Conservation (phyloP, 805 yeast genomes). For the Ogataea ramenticola region DNA sequence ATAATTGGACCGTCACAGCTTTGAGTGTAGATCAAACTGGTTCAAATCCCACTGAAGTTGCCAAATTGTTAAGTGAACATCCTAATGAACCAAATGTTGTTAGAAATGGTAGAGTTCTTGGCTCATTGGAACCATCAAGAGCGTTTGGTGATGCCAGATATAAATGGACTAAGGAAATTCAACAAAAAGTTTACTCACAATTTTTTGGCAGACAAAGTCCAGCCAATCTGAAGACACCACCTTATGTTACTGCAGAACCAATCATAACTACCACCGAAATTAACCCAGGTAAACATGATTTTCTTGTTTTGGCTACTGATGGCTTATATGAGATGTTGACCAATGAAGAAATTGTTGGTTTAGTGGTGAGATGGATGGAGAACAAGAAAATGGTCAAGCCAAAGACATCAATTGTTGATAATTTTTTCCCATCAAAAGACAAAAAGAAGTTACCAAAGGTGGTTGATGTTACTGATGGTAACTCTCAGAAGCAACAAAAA, state of each 20-base stretch:
- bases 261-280: conserved; percentile 78
- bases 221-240: conserved; percentile 74
- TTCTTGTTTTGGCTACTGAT: conserved; percentile 88
- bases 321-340: conserved; percentile 89
- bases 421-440: conserved; percentile 25
- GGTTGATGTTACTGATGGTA: conserved; percentile 50
- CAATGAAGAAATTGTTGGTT: conserved; percentile 86
- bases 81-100: conserved; percentile 85
- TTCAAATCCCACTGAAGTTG: conserved; percentile 79
- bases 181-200: conserved; percentile 62
- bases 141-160: conserved; percentile 97
- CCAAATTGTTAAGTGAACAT: conserved; percentile 76
- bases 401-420: conserved; percentile 37
- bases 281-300: conserved; percentile 65
- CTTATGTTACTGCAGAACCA: conserved; percentile 96
- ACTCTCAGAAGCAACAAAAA: conserved; percentile 51
- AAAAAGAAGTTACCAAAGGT: conserved; percentile 56
- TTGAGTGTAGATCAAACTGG: conserved; percentile 93
- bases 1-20: conserved; percentile 82
- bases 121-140: conserved; percentile 89
- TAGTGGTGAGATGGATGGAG: conserved; percentile 93
- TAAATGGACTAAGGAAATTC: conserved; percentile 70
- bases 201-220: conserved; percentile 80
- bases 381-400: conserved; percentile 55
- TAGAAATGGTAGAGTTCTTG: conserved; percentile 83